Evolutionary conservation across 2,329 filamentous ascomycete genomes (phyloP).

Genomic region (Chrysoporthe puriensis): DNA sequence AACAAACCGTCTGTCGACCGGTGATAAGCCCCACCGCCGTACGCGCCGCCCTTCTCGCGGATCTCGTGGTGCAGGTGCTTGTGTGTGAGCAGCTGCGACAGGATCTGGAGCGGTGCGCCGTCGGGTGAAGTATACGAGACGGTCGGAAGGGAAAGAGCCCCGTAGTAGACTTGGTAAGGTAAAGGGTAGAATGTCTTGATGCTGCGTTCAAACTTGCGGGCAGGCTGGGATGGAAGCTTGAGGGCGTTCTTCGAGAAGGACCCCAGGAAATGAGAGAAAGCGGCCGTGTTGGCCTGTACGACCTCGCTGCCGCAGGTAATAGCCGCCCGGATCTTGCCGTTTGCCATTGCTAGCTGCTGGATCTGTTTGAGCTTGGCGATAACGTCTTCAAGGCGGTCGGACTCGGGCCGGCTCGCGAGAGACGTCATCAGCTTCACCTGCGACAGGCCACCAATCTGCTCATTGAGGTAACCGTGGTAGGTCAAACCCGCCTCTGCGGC

Average conservation of each 20-base stretch:
- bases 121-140: slow-evolving; percentile 78
- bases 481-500: slow-evolving; percentile 83
- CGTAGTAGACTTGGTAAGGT: slow-evolving; percentile 97
- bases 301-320: slow-evolving; percentile 84
- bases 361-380: slow-evolving; percentile 85
- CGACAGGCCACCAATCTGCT: slow-evolving; percentile 87
- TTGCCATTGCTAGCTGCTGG: slow-evolving; percentile 75
- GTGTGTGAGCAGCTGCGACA: slow-evolving; percentile 91
- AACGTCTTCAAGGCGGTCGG: slow-evolving; percentile 73
- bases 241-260: slow-evolving; percentile 52
- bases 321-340: slow-evolving; percentile 72
- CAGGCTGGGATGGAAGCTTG: slow-evolving; percentile 41
- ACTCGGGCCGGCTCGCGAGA: slow-evolving; percentile 72
- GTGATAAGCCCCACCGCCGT: slow-evolving; percentile 88
- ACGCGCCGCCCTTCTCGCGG: slow-evolving; percentile 94
- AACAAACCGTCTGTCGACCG: slow-evolving; percentile 82
- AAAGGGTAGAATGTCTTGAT: slow-evolving; percentile 88
- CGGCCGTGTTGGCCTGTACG: slow-evolving; percentile 68
- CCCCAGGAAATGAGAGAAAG: slow-evolving; percentile 72
- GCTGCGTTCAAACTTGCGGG: slow-evolving; percentile 47
- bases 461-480: slow-evolving; percentile 69
- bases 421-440: slow-evolving; percentile 85
- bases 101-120: slow-evolving; percentile 81
- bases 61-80: slow-evolving; percentile 98
- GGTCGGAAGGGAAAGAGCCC: slow-evolving; percentile 79